phyloP scores from a whole-genome alignment of 2,329 filamentous ascomycete species.

The Cadophora sp. region DNA sequence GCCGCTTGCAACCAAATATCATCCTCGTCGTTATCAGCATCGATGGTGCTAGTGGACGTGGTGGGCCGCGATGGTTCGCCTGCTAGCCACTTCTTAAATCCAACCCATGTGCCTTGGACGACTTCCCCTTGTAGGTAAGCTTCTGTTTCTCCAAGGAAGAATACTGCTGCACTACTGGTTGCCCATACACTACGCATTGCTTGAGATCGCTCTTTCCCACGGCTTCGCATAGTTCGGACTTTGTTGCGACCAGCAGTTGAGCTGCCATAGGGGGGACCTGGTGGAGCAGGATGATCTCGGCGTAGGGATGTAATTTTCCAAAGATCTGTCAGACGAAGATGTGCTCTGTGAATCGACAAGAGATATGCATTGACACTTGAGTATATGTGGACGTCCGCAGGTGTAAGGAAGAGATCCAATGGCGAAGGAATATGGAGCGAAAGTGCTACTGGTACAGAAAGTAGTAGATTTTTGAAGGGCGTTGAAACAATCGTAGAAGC shows the following conservation, averaged over 20 bases:
- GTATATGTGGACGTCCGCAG: slow-evolving; percentile 79
- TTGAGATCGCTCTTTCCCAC: slow-evolving; percentile 66
- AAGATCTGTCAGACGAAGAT: slow-evolving; percentile 81
- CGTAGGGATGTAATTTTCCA: slow-evolving; percentile 87
- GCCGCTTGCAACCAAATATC: slow-evolving; percentile 53
- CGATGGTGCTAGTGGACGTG: slow-evolving; percentile 27
- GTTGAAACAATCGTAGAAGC: slow-evolving; percentile 46
- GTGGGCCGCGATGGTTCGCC: slow-evolving; percentile 33
- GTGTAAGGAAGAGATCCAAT: slow-evolving; percentile 84
- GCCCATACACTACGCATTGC: slow-evolving; percentile 88
- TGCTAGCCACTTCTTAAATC: slow-evolving; percentile 78
- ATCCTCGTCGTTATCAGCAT: slow-evolving; percentile 47
- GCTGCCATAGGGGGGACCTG: slow-evolving; percentile 67
- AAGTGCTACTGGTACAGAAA: slow-evolving; percentile 77
- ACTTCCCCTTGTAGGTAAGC: slow-evolving; percentile 91
- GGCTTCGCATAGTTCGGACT: slow-evolving; percentile 66
- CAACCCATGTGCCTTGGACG: slow-evolving; percentile 79
- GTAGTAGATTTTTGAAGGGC: slow-evolving; percentile 80
- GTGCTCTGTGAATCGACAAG: slow-evolving; percentile 82
- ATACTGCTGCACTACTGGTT: slow-evolving; percentile 83
- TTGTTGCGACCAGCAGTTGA: slow-evolving; percentile 65
- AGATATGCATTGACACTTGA: slow-evolving; percentile 88
- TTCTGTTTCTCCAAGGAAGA: slow-evolving; percentile 87
- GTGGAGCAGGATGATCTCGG: slow-evolving; percentile 76
- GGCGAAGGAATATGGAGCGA: slow-evolving; percentile 78